These are phyloP conservation scores for Cladophialophora carrionii DNA, from an alignment of 2,329 filamentous ascomycete species.

Conservation along the genomic window DNA sequence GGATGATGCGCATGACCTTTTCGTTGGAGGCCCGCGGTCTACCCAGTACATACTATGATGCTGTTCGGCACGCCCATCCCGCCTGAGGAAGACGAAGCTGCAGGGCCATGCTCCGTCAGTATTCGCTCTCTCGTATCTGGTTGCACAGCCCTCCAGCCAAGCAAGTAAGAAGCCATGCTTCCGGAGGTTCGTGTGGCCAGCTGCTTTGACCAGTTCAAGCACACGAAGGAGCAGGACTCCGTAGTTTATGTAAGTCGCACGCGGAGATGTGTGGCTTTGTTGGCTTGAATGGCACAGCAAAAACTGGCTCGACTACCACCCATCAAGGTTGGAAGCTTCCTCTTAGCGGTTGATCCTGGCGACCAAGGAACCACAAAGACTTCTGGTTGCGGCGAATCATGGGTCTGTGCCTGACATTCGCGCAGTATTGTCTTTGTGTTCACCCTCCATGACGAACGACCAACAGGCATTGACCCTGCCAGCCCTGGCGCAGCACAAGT, in stretches of 20 bases:
- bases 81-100: neutral
- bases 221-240: neutral
- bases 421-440: conserved; percentile 4
- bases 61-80: neutral
- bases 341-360: conserved; percentile 26
- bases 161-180: conserved; percentile 1
- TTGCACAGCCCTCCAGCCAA: conserved; percentile 11
- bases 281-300: neutral
- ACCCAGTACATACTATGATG: neutral
- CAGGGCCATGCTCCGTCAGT: neutral
- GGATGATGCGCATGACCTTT: neutral
- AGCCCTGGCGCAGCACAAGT: neutral
- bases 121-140: neutral
- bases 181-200: conserved; percentile 1
- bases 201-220: neutral
- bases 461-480: neutral
- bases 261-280: conserved; percentile 2
- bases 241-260: no score
- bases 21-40: neutral
- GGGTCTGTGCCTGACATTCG: conserved; percentile 24
- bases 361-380: neutral
- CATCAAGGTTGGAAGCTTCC: conserved; percentile 7
- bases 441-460: neutral
- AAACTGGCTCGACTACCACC: neutral
- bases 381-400: conserved; percentile 32